Base-by-base conservation (phyloP, 257 asterid genomes). In the Solanum appendiculatum region DNA sequence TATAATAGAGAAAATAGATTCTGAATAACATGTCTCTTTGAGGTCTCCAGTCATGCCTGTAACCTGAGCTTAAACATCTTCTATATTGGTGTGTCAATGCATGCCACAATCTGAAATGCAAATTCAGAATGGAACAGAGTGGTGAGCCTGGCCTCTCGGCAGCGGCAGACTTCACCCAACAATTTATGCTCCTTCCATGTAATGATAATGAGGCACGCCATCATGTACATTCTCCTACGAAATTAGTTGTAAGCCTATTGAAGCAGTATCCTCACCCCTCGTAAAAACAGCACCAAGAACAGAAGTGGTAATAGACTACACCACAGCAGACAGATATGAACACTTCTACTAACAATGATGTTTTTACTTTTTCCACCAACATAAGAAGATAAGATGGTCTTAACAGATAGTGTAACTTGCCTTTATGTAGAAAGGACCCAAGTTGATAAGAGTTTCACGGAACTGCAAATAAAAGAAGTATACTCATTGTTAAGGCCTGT, bases 341-440 rank as follows among this genome's bases (percentile, higher is more conserved):
- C 37, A 44, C 40, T 15, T 77, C 2, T 15, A 78, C 64, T 44
- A 78, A 16, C 58, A 46, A 29, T 16, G 27, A 10, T 29, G 68
- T 81, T 46, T 5, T 25, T 11, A 37, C 42, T 81, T 46, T 5
- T 25, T 11, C 63, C 42, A 29, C 44, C 27, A 9, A 81, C 68
- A 48, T 18, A 39, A 48, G 29, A 48, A 2, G 84, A 29, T 37
- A 60, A 81, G 68, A 81, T 46, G 56, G 36, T 29, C 85, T 5
- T 44, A 48, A 81, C 68, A 48, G 85, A 48, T 29, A 9, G 68
- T 18, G 44, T 81, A 81, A 31, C 85, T 95, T 93, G 90, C 99
- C 99, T 97, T 97, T 91, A 97, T 88, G 91, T 97, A 97, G 87
- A 97, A 97, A 84, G 99, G 99, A 83, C 99, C 99, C 98, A 97